phyloP scores from a whole-genome alignment of 176 grass and related monocot genomes.

The Oropetium thomaeum region DNA sequence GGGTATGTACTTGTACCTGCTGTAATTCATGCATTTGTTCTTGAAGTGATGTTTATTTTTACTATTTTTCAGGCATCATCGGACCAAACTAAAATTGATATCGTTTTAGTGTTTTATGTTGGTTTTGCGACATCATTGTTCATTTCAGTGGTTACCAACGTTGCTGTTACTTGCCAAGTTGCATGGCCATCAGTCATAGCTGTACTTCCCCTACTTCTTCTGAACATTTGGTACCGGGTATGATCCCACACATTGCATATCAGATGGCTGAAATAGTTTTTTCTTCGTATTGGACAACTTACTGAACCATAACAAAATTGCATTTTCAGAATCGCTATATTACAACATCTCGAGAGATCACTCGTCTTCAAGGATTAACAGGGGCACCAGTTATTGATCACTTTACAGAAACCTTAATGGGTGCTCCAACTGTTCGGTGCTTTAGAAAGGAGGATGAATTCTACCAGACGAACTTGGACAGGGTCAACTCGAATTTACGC shows the following conservation, averaged over 20 bases:
- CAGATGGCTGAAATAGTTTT: neutral
- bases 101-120: conserved; percentile 60
- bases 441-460: conserved; percentile 76
- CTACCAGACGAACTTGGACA: conserved; percentile 63
- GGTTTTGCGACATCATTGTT: conserved; percentile 62
- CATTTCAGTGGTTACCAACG: conserved; percentile 70
- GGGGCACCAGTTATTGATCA: conserved; percentile 89
- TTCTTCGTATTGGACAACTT: too few species aligned
- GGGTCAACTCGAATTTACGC: conserved; percentile 79
- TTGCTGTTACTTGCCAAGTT: conserved; percentile 79
- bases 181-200: conserved; percentile 82
- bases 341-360: conserved; percentile 79
- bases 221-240: conserved; percentile 99
- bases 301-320: too few species aligned
- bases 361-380: conserved; percentile 81
- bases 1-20: conserved; percentile 48
- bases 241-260: conserved; percentile 12
- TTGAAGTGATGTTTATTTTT: neutral
- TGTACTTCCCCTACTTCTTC: conserved; percentile 62
- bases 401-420: conserved; percentile 83
- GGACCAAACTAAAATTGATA: conserved; percentile 84
- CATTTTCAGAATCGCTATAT: conserved; percentile 69
- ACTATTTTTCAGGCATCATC: conserved; percentile 64
- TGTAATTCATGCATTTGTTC: neutral
- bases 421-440: conserved; percentile 73